These are phyloP conservation scores for Phytophthora ohioensis DNA, from an alignment of 352 stramenopile species.

Conservation along the genomic window DNA sequence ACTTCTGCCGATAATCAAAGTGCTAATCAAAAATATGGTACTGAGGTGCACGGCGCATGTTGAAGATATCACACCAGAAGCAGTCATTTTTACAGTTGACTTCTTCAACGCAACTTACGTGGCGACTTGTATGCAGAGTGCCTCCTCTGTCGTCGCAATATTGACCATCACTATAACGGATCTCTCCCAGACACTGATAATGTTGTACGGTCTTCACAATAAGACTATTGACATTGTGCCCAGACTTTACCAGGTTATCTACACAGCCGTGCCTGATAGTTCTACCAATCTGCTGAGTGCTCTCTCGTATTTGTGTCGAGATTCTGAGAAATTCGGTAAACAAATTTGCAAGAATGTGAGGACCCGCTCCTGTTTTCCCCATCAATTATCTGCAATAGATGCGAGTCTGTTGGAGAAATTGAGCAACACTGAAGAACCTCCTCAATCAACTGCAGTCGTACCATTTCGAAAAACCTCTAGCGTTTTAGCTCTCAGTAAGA, in stretches of 20 bases:
- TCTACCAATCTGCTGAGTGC: conserved; percentile 1
- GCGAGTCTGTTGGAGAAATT: conserved; percentile 16
- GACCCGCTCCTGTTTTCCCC: conserved; percentile 21
- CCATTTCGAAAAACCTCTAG: conserved; percentile 21
- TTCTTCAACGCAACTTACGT: conserved; percentile 42
- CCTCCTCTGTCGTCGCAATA: conserved; percentile 17
- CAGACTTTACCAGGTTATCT: background rate
- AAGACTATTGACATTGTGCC: background rate
- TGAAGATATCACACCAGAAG: conserved; percentile 32
- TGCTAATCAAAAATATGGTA: conserved; percentile 37
- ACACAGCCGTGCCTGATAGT: background rate
- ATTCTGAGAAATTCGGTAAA: conserved; percentile 8
- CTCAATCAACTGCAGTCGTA: conserved; percentile 5
- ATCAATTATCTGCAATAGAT: conserved; percentile 9
- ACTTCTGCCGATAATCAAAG: conserved; percentile 44
- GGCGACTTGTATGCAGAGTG: conserved; percentile 36
- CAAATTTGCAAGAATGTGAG: conserved; percentile 2
- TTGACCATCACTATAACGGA: conserved; percentile 21
- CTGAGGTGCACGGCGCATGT: conserved; percentile 14
- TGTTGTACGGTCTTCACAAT: conserved; percentile 22
- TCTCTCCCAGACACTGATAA: conserved; percentile 19
- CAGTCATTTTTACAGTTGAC: conserved; percentile 37
- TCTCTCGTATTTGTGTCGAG: conserved; percentile 12
- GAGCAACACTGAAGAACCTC: background rate
- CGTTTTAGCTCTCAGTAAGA: background rate